Conservation (phyloP, 345 rosid genomes). For the Moringa oleifera region DNA sequence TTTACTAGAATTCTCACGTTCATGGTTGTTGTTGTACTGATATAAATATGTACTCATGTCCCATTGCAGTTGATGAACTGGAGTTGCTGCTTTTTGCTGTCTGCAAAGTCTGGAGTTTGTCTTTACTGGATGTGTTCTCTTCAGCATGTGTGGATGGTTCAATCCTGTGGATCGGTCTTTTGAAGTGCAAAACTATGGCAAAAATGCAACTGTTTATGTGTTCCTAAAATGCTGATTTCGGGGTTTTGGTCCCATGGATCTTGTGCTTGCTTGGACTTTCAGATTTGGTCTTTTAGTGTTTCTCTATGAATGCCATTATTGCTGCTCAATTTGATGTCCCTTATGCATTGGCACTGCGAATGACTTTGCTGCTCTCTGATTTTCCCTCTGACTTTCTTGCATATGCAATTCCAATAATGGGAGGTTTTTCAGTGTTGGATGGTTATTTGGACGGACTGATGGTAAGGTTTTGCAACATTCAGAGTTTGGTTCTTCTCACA, state of each 20-base stretch:
- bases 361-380: slow-evolving; percentile 16
- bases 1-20: slow-evolving; percentile 10
- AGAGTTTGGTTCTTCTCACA: slow-evolving; percentile 23
- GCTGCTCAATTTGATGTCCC: slow-evolving; percentile 21
- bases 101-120: slow-evolving; percentile 25
- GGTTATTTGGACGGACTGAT: slow-evolving; percentile 30
- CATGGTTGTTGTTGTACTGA: slow-evolving; percentile 9
- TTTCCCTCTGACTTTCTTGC: slow-evolving; percentile 10
- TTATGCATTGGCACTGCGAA: slow-evolving; percentile 23
- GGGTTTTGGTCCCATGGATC: slow-evolving; percentile 35
- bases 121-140: slow-evolving; percentile 19
- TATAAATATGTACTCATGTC: background rate
- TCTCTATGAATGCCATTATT: slow-evolving; percentile 30
- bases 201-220: slow-evolving; percentile 30
- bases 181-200: slow-evolving; percentile 39
- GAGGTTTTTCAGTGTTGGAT: slow-evolving; percentile 18
- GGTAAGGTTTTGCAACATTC: slow-evolving; percentile 21
- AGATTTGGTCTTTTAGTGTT: slow-evolving; percentile 33
- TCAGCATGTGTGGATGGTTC: slow-evolving; percentile 32
- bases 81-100: slow-evolving; percentile 20
- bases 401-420: slow-evolving; percentile 16
- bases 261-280: slow-evolving; percentile 41
- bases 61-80: slow-evolving; percentile 25
- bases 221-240: slow-evolving; percentile 38
- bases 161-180: slow-evolving; percentile 29